Base-by-base conservation (phyloP, 495 filamentous ascomycete species). In the Hypomontagnella submonticulosa region DNA sequence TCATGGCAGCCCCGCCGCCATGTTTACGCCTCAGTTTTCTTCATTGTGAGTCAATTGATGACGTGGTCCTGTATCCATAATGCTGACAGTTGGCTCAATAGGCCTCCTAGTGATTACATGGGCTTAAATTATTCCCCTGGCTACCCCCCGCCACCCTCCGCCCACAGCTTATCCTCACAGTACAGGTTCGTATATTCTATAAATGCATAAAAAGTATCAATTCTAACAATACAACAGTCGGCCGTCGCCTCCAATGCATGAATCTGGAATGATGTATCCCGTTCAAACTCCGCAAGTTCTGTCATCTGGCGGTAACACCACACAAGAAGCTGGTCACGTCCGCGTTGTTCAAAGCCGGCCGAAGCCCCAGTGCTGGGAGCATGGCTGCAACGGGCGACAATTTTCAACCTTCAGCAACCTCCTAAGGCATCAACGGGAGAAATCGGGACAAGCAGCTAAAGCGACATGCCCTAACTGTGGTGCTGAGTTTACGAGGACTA, bases 381-480 rank as follows among this genome's bases (percentile, higher is more conserved):
- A 97, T 67, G 93, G 92, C 7, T 97, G 93, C 82, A 96, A 96
- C 70, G 93, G 93, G 23, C 88, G 93, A 12, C 90, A 95, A 68
- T 97, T 97, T 73, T 96, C 92, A 1, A 97, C 93, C 10, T 97
- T 97, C 73, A 96, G 92, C 86, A 97, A 97, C 73, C 84, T 97
- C 0, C 82, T 97, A 4, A 84, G 93, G 36, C 93, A 97, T 71
- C 93, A 97, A 72, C 86, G 93, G n/a, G 93, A 97, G 73, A 96
- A 95, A 73, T 94, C 91, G 1, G 93, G 93, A 7, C 91, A 90
- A 13, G 92, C 93, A 34, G 80, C 89, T 8, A 96, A 96, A 75
- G 91, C 92, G 11, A 87, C 87, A 40, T 97, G 93, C 66, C 92
- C 91, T 12, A 86, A 91, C 57, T 97, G 93, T 70, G 91, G 92